Percentiles rank a stretch among this genome's conserved stretches.
Conservation (phyloP, 2,329 filamentous ascomycete species). For the Aspergillus caelatus region DNA sequence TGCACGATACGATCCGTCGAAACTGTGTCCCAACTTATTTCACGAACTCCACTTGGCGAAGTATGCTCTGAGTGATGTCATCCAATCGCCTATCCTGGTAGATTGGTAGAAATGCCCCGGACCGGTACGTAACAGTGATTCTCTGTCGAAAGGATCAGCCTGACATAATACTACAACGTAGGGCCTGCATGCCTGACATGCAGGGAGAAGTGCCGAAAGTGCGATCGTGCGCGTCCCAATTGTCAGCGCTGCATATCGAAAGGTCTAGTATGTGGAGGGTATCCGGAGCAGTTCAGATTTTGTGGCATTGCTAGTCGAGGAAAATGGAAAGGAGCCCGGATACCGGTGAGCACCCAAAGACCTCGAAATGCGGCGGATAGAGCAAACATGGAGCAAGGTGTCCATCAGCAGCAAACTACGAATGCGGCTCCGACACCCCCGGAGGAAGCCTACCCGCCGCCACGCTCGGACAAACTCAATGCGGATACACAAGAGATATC, state of each 20-base stretch:
- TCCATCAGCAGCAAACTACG: not conserved
- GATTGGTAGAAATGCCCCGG: constrained; percentile 12
- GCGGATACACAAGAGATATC: not conserved
- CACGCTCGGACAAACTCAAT: not conserved
- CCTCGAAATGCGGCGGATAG: not conserved
- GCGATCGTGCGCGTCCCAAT: constrained; percentile 32
- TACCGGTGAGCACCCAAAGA: constrained; percentile 17
- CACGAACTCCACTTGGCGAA: not conserved
- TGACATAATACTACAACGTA: constrained; percentile 9
- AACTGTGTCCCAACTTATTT: not conserved
- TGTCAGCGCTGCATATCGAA: constrained; percentile 35
- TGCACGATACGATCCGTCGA: not conserved
- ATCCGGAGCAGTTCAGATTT: constrained; percentile 37
- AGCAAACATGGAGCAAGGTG: not conserved
- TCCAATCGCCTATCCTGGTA: not conserved
- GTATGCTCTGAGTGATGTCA: not conserved
- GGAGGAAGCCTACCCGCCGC: not conserved
- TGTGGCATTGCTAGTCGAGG: constrained; percentile 34
- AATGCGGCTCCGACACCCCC: not conserved
- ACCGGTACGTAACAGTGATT: constrained; percentile 9
- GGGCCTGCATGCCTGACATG: constrained; percentile 38
- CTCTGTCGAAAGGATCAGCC: not conserved
- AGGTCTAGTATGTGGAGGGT: constrained; percentile 34
- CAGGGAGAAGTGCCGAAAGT: constrained; percentile 36
- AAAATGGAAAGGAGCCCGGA: constrained; percentile 32